These are phyloP conservation scores for Strobilomyces echinocephalus DNA, from an alignment of 768 basidiomycete species.

Conservation along the genomic window DNA sequence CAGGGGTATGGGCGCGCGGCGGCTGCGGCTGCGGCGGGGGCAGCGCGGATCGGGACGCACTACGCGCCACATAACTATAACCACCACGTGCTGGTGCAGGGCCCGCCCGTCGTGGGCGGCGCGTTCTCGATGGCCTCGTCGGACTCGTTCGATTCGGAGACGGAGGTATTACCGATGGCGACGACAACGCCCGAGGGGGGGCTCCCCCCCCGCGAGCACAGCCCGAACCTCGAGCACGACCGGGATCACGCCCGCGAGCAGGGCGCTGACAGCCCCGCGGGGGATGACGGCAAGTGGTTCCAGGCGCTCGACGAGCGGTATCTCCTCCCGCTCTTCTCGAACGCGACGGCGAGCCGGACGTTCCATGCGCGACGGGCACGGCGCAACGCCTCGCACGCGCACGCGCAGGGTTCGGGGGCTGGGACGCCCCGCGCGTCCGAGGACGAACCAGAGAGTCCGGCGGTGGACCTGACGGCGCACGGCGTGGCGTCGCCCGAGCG, in stretches of 20 bases:
- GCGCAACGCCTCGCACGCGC: conserved; percentile 34
- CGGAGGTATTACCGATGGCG: conserved; percentile 76
- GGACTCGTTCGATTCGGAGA: conserved; percentile 73
- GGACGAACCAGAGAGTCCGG: conserved; percentile 39
- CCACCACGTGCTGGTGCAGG: conserved; percentile 43
- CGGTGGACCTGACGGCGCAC: conserved; percentile 40
- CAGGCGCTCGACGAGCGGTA: conserved; percentile 93
- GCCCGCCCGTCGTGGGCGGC: conserved; percentile 19
- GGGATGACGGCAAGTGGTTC: conserved; percentile 92
- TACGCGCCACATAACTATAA: conserved; percentile 55
- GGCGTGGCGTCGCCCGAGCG: neutral
- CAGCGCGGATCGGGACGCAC: conserved; percentile 51
- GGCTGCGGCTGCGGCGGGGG: conserved; percentile 13
- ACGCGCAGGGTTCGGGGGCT: conserved; percentile 20
- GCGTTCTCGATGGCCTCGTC: conserved; percentile 70
- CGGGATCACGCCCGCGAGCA: no score
- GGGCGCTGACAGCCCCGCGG: conserved; percentile 13
- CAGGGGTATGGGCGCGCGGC: conserved; percentile 22
- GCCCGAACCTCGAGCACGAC: no score
- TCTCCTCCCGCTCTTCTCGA: conserved; percentile 87
- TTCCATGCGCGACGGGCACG: conserved; percentile 77
- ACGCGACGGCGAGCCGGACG: conserved; percentile 82
- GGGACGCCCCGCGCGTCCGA: conserved; percentile 37
- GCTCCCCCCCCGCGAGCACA: no score
- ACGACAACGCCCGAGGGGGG: conserved; percentile 28